These are phyloP conservation scores for Pseudogymnoascus sp. DNA, from an alignment of 2,329 filamentous ascomycete genomes.

Conservation along the genomic window DNA sequence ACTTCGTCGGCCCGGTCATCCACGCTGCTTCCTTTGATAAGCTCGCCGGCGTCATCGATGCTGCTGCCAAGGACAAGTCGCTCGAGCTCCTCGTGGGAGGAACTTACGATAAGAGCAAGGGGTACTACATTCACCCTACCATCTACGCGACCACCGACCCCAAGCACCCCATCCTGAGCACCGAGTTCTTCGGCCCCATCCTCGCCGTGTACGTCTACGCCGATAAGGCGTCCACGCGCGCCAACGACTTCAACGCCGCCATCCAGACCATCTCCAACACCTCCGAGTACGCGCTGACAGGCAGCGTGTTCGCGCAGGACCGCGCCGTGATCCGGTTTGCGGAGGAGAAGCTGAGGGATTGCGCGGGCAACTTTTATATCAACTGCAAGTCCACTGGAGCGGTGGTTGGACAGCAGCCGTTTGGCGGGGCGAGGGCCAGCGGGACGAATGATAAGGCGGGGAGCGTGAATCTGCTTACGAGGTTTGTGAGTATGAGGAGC, in stretches of 20 bases:
- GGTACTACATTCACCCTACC: slow-evolving; percentile 78
- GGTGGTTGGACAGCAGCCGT: slow-evolving; percentile 65
- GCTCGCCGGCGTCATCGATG: slow-evolving; percentile 66
- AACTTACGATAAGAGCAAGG: slow-evolving; percentile 66
- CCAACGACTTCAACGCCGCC: slow-evolving; percentile 47
- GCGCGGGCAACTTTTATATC: slow-evolving; percentile 78
- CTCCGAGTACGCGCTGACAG: slow-evolving; percentile 70
- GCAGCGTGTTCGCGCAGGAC: slow-evolving; percentile 66
- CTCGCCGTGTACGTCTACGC: slow-evolving; percentile 70
- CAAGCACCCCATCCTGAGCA: slow-evolving; percentile 62
- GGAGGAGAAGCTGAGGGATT: slow-evolving; percentile 62
- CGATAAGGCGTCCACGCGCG: slow-evolving; percentile 43
- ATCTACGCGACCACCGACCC: slow-evolving; percentile 70
- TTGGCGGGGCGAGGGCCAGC: slow-evolving; percentile 58
- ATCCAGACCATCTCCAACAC: slow-evolving; percentile 62
- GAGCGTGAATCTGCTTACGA: slow-evolving; percentile 51
- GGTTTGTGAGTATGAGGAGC: slow-evolving; percentile 59
- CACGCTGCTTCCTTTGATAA: slow-evolving; percentile 76
- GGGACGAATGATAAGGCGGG: slow-evolving; percentile 70
- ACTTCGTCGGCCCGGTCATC: slow-evolving; percentile 85
- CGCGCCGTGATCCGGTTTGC: slow-evolving; percentile 56
- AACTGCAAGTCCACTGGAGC: slow-evolving; percentile 75
- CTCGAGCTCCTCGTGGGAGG: slow-evolving; percentile 69
- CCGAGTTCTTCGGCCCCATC: slow-evolving; percentile 77
- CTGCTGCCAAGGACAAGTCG: slow-evolving; percentile 65